Evolutionary conservation across 352 stramenopile species (phyloP).

Genomic region (Aphanomyces stellatus): DNA sequence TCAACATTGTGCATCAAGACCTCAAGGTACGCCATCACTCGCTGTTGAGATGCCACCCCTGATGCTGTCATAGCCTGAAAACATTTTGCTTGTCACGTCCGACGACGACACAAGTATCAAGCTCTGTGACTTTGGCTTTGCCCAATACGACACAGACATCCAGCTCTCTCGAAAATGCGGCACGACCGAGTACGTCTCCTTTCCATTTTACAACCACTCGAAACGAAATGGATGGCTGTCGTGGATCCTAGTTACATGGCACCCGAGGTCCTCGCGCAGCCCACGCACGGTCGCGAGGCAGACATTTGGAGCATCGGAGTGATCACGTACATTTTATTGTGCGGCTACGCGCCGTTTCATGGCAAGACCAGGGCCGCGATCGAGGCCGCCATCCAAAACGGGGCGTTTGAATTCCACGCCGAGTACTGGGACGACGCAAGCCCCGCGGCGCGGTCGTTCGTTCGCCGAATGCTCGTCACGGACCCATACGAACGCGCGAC

Average conservation of each 20-base stretch:
- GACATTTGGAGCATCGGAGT: not conserved
- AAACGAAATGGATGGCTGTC: too few relatives aligned
- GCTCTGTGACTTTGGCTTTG: not conserved
- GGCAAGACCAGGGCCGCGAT: not conserved
- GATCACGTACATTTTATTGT: not conserved
- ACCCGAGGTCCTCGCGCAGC: not conserved
- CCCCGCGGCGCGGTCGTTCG: not conserved
- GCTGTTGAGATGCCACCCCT: too few relatives aligned
- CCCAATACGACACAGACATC: not conserved
- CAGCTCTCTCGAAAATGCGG: not conserved
- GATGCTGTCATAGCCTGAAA: too few relatives aligned
- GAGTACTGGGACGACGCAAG: not conserved
- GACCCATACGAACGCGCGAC: not conserved
- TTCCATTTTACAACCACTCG: not conserved
- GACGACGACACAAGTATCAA: not conserved
- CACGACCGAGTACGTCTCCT: not conserved
- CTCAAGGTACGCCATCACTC: conserved; percentile 52
- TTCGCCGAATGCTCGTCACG: not conserved
- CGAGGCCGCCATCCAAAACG: not conserved
- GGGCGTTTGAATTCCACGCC: not conserved
- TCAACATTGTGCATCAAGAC: conserved; percentile 75
- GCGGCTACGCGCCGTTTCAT: not conserved
- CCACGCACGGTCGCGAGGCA: not conserved
- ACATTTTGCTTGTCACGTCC: not conserved
- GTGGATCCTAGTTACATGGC: not conserved